phyloP scores from a whole-genome alignment of 192 early-diverging fungal species.

The Chytriomyces sp. region DNA sequence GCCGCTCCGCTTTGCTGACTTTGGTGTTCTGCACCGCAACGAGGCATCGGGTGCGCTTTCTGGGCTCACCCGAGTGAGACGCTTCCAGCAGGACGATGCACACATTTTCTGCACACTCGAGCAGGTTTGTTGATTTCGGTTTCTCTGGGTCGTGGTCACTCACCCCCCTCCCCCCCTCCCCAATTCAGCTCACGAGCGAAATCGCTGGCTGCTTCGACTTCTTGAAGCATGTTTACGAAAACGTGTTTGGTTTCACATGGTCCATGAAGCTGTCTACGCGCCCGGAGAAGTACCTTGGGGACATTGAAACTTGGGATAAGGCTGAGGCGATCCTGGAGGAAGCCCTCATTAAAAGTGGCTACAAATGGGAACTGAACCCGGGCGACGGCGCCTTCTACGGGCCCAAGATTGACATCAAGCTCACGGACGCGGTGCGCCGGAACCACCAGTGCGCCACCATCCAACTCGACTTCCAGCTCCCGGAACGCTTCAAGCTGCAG shows the following conservation, averaged over 20 bases:
- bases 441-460: constrained; percentile 96
- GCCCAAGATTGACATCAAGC: constrained; percentile 99
- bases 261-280: constrained; percentile 90
- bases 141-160: background rate
- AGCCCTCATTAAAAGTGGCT: constrained; percentile 78
- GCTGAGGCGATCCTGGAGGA: constrained; percentile 83
- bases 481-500: constrained; percentile 89
- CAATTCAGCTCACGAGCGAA: constrained; percentile 69
- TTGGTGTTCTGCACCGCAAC: constrained; percentile 94
- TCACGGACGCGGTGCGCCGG: constrained; percentile 90
- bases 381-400: constrained; percentile 99
- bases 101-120: constrained; percentile 95
- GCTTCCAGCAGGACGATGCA: constrained; percentile 99
- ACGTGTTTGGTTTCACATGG: constrained; percentile 94
- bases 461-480: constrained; percentile 98
- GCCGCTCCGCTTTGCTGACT: constrained; percentile 94
- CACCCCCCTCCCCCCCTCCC: background rate
- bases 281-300: constrained; percentile 94
- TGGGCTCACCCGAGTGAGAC: constrained; percentile 93
- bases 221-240: constrained; percentile 80
- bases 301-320: constrained; percentile 85
- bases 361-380: constrained; percentile 84
- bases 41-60: constrained; percentile 87
- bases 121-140: constrained; percentile 57
- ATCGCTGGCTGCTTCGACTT: constrained; percentile 87